Base-by-base conservation (phyloP, 306 rosid species). In the Gastrolobium bilobum region DNA sequence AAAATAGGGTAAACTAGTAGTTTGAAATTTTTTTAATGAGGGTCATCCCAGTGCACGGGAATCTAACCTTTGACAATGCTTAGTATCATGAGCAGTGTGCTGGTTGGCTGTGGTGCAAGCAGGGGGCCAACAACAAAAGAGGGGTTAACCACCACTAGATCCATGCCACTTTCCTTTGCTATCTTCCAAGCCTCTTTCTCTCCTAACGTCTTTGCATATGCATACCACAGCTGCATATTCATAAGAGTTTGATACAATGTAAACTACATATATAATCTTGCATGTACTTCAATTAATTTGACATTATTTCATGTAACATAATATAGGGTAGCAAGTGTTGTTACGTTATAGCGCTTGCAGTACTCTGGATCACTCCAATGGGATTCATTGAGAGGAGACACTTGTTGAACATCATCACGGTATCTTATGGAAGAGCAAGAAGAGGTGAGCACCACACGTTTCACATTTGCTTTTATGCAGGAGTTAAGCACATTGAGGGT, bases 341-440 rank as follows among this genome's bases (percentile, higher is more conserved):
- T 50, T 82, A 94, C 98, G 0, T 89, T 88, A 56, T 90, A 47
- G 73, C 78, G 81, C 82, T 89, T 89, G 90, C 98, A 94, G 70
- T 91, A 94, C 0, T 89, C 89, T 0, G 79, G 85, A 61, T 94
- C 98, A 39, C 83, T 89, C 97, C 97, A 94, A 61, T 92, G 92
- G 3, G 97, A 86, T 66, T 94, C 97, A 10, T 94, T 86, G 34
- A 94, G 93, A 78, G 91, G 88, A 70, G 88, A 84, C 10, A 82
- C 61, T 50, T 83, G 84, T n/a, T 79, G 84, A 34, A 79, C 83
- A 68, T 92, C 94, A 10, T 89, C 82, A 8, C 87, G 86, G 54
- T 88, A 94, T 86, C 98, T 88, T 66, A 91, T 87, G 26, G 92
- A 84, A 73, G 97, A 94, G 73, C 97, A 94, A 1, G 98, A 94